Evolutionary conservation across 2,329 filamentous ascomycete genomes (phyloP).

Genomic region (Ophiostoma piceae): DNA sequence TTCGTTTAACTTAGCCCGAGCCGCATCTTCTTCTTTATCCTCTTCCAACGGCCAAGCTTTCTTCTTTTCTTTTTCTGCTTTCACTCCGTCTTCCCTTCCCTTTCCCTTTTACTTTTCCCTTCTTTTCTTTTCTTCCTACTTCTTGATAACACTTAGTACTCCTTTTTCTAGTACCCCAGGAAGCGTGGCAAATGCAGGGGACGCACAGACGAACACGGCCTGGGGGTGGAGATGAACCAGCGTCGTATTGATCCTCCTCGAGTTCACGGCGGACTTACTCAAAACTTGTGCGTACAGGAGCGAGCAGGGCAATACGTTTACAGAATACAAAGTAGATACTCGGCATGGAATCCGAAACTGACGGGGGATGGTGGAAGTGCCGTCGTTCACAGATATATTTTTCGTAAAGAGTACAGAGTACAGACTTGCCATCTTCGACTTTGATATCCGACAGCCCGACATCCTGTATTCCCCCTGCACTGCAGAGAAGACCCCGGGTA

Average conservation of each 20-base stretch:
- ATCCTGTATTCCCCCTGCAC: background rate
- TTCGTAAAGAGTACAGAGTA: background rate
- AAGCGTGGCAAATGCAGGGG: background rate
- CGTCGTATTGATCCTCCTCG: background rate
- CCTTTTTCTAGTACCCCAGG: conserved; percentile 3
- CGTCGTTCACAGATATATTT: too few relatives aligned
- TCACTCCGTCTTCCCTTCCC: background rate
- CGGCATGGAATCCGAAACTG: background rate
- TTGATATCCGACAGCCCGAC: background rate
- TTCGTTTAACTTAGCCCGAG: background rate
- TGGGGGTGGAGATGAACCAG: background rate
- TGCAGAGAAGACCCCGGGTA: too few relatives aligned
- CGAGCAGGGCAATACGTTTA: background rate
- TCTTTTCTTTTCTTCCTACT: background rate
- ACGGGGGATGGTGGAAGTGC: background rate
- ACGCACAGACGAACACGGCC: conserved; percentile 3
- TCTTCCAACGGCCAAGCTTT: conserved; percentile 7
- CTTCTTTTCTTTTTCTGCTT: background rate
- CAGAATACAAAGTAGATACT: background rate
- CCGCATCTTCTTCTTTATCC: conserved; percentile 13
- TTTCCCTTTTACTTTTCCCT: background rate
- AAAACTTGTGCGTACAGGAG: background rate
- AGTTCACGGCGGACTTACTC: background rate
- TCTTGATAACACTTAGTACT: background rate
- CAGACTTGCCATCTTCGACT: background rate